Evolutionary conservation across 2,329 filamentous ascomycete species (phyloP).

Genomic region (Geoglossum cookeanum): DNA sequence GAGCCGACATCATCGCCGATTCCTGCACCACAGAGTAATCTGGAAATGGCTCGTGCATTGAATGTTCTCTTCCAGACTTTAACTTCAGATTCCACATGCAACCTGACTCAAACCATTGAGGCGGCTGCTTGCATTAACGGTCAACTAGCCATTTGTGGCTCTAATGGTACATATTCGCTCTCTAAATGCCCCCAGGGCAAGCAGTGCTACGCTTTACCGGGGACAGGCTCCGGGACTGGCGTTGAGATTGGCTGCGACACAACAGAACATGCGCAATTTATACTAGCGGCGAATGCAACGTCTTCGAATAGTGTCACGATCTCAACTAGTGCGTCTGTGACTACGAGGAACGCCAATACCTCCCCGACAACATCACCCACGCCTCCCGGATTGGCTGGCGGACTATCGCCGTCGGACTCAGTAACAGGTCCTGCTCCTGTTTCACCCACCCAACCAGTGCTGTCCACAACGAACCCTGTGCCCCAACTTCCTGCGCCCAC

Average conservation of each 20-base stretch:
- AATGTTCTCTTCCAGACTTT: neutral
- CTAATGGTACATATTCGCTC: neutral
- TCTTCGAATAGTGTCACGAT: neutral
- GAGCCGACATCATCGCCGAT: neutral
- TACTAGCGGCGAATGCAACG: neutral
- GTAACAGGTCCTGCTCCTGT: too few species aligned
- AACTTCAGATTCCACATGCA: neutral
- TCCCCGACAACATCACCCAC: neutral
- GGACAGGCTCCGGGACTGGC: neutral
- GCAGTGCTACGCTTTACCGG: neutral
- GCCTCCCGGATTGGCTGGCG: too few species aligned
- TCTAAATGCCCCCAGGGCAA: neutral
- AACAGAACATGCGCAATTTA: neutral
- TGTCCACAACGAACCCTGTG: neutral
- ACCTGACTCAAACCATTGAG: neutral
- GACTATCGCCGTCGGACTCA: too few species aligned
- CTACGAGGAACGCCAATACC: neutral
- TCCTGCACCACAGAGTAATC: neutral
- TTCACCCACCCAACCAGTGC: too few species aligned
- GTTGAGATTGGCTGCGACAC: neutral
- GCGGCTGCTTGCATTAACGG: neutral
- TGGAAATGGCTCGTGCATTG: neutral
- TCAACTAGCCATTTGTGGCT: neutral
- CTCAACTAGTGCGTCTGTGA: neutral
- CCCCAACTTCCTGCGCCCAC: neutral